Evolutionary conservation across 495 filamentous ascomycete species (phyloP).

Genomic region (Clavariopsis aquatica): DNA sequence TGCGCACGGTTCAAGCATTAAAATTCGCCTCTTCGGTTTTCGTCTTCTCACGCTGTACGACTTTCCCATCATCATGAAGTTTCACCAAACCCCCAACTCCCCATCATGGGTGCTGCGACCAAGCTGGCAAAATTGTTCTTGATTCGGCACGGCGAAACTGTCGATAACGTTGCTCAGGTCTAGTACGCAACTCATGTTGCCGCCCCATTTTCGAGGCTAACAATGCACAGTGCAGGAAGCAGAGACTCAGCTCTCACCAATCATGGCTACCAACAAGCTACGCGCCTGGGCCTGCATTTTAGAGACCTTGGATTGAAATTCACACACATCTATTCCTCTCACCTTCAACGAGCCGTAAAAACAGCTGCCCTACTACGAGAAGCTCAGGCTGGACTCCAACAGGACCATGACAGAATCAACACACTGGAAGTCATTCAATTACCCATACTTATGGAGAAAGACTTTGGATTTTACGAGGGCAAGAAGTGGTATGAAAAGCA

Average conservation of each 20-base stretch:
- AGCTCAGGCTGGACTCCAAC: slow-evolving; percentile 46
- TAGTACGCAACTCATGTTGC: slow-evolving; percentile 57
- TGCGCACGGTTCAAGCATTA: not conserved
- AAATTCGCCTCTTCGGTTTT: not conserved
- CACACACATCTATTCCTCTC: slow-evolving; percentile 73
- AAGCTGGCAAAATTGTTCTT: slow-evolving; percentile 68
- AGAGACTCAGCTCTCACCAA: slow-evolving; percentile 78
- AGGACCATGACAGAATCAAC: not conserved
- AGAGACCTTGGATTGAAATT: slow-evolving; percentile 52
- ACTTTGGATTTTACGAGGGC: slow-evolving; percentile 72
- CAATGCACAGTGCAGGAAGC: slow-evolving; percentile 65
- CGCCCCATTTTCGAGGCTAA: slow-evolving; percentile 5
- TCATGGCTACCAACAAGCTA: slow-evolving; percentile 77
- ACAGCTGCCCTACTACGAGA: slow-evolving; percentile 67
- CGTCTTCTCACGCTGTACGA: not conserved
- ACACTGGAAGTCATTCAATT: slow-evolving; percentile 50
- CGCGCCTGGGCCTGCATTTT: slow-evolving; percentile 62
- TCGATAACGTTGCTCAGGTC: slow-evolving; percentile 76
- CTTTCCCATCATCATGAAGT: not conserved
- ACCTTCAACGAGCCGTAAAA: slow-evolving; percentile 68
- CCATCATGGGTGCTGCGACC: slow-evolving; percentile 1
- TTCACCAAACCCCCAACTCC: not conserved
- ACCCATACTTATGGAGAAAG: slow-evolving; percentile 65
- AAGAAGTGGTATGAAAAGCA: slow-evolving; percentile 42
- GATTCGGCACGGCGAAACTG: slow-evolving; percentile 84